Evolutionary conservation across 371 early-diverging fungal species (phyloP).

Genomic region (Amoeboradix gromovi): DNA sequence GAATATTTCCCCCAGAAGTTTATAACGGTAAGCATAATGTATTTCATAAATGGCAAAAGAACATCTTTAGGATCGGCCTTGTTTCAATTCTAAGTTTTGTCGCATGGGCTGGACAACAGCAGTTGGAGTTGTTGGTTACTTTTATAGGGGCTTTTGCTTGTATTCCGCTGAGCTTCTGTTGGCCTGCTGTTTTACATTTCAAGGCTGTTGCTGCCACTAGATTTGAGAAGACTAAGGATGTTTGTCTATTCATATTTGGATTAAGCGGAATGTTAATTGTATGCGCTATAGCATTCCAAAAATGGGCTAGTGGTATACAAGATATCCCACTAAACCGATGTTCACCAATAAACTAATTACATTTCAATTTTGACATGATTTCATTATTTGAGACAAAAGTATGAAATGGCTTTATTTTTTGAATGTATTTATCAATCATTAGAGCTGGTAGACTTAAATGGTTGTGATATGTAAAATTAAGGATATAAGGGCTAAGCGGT

Average conservation of each 20-base stretch:
- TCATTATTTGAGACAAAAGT: no score
- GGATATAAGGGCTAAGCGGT: no score
- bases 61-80: constrained; percentile 35
- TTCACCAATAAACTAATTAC: no score
- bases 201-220: constrained; percentile 13
- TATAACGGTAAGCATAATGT: constrained; percentile 15
- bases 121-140: constrained; percentile 59
- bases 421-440: no score
- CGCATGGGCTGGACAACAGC: constrained; percentile 41
- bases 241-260: constrained; percentile 33
- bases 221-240: constrained; percentile 19
- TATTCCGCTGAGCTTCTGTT: constrained; percentile 9
- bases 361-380: no score
- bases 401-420: no score
- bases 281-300: no score
- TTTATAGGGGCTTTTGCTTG: constrained; percentile 67
- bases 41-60: constrained; percentile 74
- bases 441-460: no score
- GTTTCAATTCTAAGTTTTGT: constrained; percentile 31
- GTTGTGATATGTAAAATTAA: no score
- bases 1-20: constrained; percentile 18
- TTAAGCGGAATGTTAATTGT: constrained; percentile 33
- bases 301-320: no score
- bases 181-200: constrained; percentile 43
- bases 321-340: no score